Conservation (phyloP, 139 green algal genomes). For the Tetradesmus lagerheimii region DNA sequence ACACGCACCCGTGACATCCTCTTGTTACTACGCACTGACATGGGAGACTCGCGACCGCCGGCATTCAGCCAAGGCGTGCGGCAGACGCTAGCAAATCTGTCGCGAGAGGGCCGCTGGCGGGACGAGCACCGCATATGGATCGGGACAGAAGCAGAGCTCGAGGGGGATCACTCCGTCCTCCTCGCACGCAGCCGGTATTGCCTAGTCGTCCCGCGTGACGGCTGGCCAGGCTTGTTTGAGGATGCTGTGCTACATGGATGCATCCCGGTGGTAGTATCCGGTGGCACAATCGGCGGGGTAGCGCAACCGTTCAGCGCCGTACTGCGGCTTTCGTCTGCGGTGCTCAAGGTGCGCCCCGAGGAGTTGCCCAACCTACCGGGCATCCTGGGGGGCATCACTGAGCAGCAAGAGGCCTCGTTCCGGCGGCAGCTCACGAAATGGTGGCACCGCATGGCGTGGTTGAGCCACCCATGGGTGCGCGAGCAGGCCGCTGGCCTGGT, state of each 20-base stretch:
- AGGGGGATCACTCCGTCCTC: conserved; percentile 48
- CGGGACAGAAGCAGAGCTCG: conserved; percentile 6
- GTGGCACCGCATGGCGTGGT: conserved; percentile 68
- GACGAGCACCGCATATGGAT: conserved; percentile 40
- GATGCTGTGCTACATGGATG: conserved; percentile 81
- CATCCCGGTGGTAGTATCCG: conserved; percentile 76
- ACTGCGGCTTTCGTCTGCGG: conserved; percentile 28
- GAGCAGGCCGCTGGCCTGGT: conserved; percentile 28
- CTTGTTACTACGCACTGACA: conserved; percentile 22
- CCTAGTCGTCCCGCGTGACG: conserved; percentile 70
- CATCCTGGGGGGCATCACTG: conserved; percentile 55
- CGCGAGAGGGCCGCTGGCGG: conserved; percentile 9
- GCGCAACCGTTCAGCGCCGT: conserved; percentile 28
- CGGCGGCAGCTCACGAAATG: conserved; percentile 46
- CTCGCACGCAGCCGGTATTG: conserved; percentile 62
- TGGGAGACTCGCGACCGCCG: neutral
- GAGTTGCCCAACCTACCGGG: conserved; percentile 63
- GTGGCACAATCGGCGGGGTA: conserved; percentile 42
- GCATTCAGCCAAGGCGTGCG: conserved; percentile 56
- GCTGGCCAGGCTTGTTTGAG: conserved; percentile 69
- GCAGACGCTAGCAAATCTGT: conserved; percentile 39
- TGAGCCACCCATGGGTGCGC: conserved; percentile 50
- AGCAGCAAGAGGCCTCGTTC: conserved; percentile 50
- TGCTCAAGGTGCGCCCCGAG: neutral
- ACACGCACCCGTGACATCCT: conserved; percentile 26